Conservation (phyloP, 768 basidiomycete genomes). For the Mycena kentingensis region DNA sequence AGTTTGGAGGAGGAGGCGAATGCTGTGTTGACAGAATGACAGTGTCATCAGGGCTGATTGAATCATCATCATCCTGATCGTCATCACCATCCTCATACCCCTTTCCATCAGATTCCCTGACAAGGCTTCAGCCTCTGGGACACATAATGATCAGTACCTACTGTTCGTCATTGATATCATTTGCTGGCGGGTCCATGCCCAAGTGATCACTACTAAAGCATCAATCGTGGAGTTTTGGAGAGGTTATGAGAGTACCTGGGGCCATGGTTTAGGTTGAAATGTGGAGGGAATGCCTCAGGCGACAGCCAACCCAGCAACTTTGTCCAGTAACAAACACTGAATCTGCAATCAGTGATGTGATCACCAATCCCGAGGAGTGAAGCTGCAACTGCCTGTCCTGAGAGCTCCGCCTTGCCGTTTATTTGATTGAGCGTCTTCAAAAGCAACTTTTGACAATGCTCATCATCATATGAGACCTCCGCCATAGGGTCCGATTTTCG, state of each 20-base stretch:
- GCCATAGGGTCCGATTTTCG: neutral
- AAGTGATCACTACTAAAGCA: no score
- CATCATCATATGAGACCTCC: neutral
- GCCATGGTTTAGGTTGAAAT: neutral
- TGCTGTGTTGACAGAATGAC: neutral
- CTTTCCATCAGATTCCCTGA: no score
- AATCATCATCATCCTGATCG: neutral
- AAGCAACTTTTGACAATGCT: constrained; percentile 4
- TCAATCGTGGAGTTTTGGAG: no score
- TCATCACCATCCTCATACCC: no score
- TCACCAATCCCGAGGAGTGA: constrained; percentile 6
- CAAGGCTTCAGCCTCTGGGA: no score
- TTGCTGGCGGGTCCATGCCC: no score
- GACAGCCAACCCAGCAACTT: constrained; percentile 11
- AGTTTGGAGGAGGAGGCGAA: neutral
- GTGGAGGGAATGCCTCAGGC: neutral
- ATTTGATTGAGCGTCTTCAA: constrained; percentile 19
- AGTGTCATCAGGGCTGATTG: neutral
- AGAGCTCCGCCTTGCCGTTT: constrained; percentile 11
- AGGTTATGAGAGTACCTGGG: no score
- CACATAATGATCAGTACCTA: no score
- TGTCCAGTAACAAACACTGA: constrained; percentile 13
- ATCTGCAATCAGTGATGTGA: constrained; percentile 11
- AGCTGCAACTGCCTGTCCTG: constrained; percentile 16
- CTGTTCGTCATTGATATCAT: no score